phyloP scores from a whole-genome alignment of 208 protist genomes.

The Wallacemonas sp. region DNA sequence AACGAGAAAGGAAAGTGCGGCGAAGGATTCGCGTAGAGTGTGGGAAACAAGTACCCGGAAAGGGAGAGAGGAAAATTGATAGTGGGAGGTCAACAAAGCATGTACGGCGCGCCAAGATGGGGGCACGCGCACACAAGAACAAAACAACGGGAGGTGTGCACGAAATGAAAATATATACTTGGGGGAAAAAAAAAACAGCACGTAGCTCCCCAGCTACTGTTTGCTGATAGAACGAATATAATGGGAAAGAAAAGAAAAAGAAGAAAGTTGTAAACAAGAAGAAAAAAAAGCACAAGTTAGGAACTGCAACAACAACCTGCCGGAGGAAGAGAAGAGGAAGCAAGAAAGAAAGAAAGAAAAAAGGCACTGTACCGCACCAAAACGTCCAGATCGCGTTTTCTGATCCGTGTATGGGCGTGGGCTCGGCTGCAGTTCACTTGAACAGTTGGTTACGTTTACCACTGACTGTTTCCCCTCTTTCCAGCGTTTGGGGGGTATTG shows the following conservation, averaged over 20 bases:
- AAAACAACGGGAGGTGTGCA: neutral
- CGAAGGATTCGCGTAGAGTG: neutral
- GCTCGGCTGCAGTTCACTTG: too few species aligned
- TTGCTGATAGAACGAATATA: neutral
- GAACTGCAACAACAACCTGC: neutral
- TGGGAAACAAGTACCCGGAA: neutral
- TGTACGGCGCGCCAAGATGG: too few species aligned
- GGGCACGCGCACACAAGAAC: neutral
- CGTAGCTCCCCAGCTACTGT: too few species aligned
- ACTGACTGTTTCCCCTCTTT: too few species aligned
- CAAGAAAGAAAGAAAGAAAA: constrained; percentile 3
- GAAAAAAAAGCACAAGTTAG: constrained; percentile 1
- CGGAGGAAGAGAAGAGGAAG: neutral
- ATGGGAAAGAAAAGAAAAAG: neutral
- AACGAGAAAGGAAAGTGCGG: neutral
- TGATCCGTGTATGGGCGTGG: too few species aligned
- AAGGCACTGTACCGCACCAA: neutral
- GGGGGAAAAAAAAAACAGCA: neutral
- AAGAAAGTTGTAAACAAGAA: neutral
- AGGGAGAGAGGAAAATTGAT: constrained; percentile 3
- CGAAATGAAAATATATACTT: constrained; percentile 6
- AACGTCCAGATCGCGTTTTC: too few species aligned
- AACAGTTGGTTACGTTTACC: too few species aligned
- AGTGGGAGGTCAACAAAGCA: too few species aligned
- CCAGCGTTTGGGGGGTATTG: too few species aligned